These are phyloP conservation scores for Tetradesmus lagerheimii DNA, from an alignment of 139 green algal genomes.

Conservation along the genomic window DNA sequence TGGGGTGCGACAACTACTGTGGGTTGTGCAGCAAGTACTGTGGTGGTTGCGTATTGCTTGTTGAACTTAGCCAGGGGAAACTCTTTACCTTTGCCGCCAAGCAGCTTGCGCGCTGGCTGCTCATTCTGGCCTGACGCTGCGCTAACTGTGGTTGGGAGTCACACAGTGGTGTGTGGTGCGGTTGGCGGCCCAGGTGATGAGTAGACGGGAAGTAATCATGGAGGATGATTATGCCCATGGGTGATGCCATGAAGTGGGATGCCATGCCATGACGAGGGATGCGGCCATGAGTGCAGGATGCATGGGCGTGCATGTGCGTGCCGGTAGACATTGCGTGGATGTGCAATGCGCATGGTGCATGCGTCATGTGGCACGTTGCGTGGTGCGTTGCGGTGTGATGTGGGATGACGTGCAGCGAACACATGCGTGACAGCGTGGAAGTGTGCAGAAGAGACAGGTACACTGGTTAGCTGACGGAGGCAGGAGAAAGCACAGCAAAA, in stretches of 20 bases:
- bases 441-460: not conserved
- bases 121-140: not conserved
- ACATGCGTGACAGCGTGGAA: not conserved
- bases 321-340: not conserved
- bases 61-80: not conserved
- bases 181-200: not conserved
- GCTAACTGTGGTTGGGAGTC: not conserved
- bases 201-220: not conserved
- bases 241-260: not conserved
- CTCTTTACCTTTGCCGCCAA: not conserved
- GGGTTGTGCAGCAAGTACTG: slow-evolving; percentile 10
- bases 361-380: not conserved
- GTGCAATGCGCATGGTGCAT: not conserved
- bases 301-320: not conserved
- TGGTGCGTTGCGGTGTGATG: not conserved
- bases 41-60: slow-evolving; percentile 9
- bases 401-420: not conserved
- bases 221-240: not conserved
- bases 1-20: slow-evolving; percentile 26
- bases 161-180: not conserved
- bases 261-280: not conserved
- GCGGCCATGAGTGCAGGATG: not conserved
- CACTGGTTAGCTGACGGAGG: not conserved
- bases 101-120: not conserved
- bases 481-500: not conserved